A percentile compares a stretch with the other conserved stretches of the same genome.
These are phyloP conservation scores for Dothiorella sarmentorum DNA, from an alignment of 2,329 filamentous ascomycete species.

Conservation along the genomic window DNA sequence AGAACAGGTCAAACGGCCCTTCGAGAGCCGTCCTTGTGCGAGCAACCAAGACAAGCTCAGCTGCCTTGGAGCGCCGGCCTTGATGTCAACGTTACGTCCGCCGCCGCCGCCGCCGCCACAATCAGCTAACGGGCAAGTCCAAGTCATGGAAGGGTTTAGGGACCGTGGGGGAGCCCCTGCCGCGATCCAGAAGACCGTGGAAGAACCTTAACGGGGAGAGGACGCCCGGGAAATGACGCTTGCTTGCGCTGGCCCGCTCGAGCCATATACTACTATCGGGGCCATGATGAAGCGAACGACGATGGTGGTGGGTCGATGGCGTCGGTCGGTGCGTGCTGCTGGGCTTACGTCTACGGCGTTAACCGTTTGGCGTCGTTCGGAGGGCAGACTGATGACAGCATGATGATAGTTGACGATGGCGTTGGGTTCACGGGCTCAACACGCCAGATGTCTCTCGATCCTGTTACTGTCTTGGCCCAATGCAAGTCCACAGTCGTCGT, in stretches of 20 bases:
- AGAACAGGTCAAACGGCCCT: background rate
- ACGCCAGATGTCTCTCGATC: constrained; percentile 2
- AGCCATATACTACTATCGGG: constrained; percentile 7
- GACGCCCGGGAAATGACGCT: constrained; percentile 8
- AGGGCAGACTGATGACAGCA: background rate
- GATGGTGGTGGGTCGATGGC: constrained; percentile 11
- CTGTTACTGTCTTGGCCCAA: background rate
- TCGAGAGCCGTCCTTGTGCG: background rate
- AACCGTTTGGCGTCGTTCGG: background rate
- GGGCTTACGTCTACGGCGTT: constrained; percentile 10
- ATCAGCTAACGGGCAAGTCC: background rate
- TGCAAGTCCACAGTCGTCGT: background rate
- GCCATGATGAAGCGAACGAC: constrained; percentile 3
- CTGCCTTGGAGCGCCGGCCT: background rate
- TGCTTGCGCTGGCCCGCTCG: background rate
- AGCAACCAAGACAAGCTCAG: constrained; percentile 1
- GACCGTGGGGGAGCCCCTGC: background rate
- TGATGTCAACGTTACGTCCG: background rate
- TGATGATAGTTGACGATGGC: background rate
- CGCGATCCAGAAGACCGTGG: constrained; percentile 16
- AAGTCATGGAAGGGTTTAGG: background rate
- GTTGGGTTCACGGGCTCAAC: background rate
- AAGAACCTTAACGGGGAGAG: constrained; percentile 16
- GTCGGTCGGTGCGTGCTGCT: constrained; percentile 7
- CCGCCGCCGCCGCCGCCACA: background rate